Evolutionary conservation across 1,139 yeast genomes (phyloP), one percentile per base, ranked within the genome.

Genomic region (Arxiozyma slooffiae): DNA sequence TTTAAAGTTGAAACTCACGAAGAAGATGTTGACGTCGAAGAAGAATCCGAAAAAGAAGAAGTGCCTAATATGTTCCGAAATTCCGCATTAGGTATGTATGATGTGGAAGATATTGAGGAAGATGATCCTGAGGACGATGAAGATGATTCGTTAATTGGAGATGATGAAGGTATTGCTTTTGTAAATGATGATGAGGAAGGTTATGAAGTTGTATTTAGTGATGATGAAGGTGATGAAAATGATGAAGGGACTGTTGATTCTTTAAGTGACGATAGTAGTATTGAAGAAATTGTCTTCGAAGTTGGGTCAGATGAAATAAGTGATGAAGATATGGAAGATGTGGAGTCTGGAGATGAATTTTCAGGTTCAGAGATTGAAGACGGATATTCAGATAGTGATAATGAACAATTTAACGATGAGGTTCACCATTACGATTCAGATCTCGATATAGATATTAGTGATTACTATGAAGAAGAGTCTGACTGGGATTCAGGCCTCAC

Each of bases 41-140:
- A 82, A 43, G 87, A 80, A 37, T 72, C 75, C 39, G 80, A 76
- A 38, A 74, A 79, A 47, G 94, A 85, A 47, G 95, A 86, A 50
- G 79, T 89, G 0, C 90, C 95, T 0, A 95, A 89, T 63, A 73
- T 90, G 61, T 82, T 89, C 67, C 75, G 84, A 49, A 88, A 90
- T 63, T 89, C 97, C 0, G 87, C 97, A 0, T 73, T 90, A 48
- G 97, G 97, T 1, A 89, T 90, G 96, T 90, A 85, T 63, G 97
- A 90, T 60, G 82, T 86, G 48, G 84, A 75, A 37, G 95, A 85
- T 49, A 76, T 80, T 41, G 88, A 82, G 55, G 81, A 83, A 49
- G 90, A 84, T 46, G 79, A 71, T 22, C 79, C 73, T 16, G 73
- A 66, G 20, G 74, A 67, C 56, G 59, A 53, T 39, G 74, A 69